A percentile compares a stretch with the other conserved stretches of the same genome.
Conservation (phyloP, 805 yeast genomes). For the Hanseniaspora guilliermondii region DNA sequence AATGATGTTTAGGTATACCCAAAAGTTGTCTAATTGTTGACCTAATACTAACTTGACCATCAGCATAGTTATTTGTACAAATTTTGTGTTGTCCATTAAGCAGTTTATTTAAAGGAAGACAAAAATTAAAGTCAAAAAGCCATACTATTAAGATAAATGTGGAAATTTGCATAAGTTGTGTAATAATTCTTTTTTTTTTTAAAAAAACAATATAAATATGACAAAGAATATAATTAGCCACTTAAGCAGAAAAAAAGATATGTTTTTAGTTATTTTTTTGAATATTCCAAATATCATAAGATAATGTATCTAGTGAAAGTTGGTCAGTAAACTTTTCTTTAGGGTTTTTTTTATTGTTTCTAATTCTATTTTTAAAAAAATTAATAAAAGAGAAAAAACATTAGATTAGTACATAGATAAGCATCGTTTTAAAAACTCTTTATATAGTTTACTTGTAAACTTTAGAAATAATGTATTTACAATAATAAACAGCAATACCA, state of each 20-base stretch:
- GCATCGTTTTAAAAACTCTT: no score
- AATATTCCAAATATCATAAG: neutral
- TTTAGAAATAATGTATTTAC: no score
- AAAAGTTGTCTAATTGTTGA: conserved; percentile 1
- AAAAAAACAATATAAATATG: neutral
- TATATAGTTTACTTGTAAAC: no score
- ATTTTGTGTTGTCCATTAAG: conserved; percentile 18
- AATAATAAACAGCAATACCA: no score
- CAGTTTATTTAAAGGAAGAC: neutral
- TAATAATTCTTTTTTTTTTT: neutral
- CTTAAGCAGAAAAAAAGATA: neutral
- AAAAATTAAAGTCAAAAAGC: neutral
- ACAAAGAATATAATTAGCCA: neutral
- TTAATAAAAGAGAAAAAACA: no score
- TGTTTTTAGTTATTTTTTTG: neutral
- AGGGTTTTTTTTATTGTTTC: no score
- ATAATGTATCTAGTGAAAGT: neutral
- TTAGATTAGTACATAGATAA: no score
- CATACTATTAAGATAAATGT: neutral
- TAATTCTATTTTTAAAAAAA: no score
- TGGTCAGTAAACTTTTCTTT: neutral
- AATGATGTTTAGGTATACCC: conserved; percentile 20
- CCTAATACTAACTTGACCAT: conserved; percentile 15
- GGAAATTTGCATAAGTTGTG: neutral
- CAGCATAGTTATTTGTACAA: conserved; percentile 19